Conservation (phyloP, 129 eudicot genomes). For the Rutidosis leptorrhynchoides region DNA sequence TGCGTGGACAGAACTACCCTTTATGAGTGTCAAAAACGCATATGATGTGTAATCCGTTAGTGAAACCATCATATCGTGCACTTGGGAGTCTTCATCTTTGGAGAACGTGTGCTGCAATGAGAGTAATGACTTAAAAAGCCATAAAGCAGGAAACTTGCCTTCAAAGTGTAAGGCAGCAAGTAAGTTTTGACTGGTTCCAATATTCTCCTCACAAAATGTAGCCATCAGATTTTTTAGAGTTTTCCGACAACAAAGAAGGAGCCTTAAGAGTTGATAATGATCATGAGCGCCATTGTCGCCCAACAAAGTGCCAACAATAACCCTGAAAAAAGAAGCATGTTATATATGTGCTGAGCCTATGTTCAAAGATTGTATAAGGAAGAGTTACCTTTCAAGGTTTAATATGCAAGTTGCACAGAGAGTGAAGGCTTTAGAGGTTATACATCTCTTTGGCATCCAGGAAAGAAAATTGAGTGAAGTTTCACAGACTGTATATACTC, state of each 20-base stretch:
- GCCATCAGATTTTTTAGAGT: slow-evolving; percentile 48
- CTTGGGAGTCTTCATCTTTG: slow-evolving; percentile 31
- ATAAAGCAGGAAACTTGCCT: slow-evolving; percentile 43
- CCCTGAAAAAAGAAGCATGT: slow-evolving; percentile 50
- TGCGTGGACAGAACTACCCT: slow-evolving; percentile 47
- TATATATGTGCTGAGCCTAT: neutral
- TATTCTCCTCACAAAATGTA: slow-evolving; percentile 48
- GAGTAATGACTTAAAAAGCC: slow-evolving; percentile 67
- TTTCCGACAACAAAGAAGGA: slow-evolving; percentile 68
- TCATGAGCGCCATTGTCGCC: slow-evolving; percentile 23
- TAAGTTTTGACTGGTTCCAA: slow-evolving; percentile 31
- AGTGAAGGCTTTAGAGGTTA: slow-evolving; percentile 50
- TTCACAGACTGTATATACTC: slow-evolving; percentile 39
- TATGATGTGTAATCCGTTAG: slow-evolving; percentile 73
- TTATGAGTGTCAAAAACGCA: slow-evolving; percentile 49
- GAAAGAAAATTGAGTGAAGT: slow-evolving; percentile 51
- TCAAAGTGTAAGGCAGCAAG: slow-evolving; percentile 33
- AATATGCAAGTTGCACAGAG: slow-evolving; percentile 52
- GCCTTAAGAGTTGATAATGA: slow-evolving; percentile 41
- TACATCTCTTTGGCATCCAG: slow-evolving; percentile 61
- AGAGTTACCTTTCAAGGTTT: slow-evolving; percentile 75
- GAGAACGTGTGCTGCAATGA: slow-evolving; percentile 42
- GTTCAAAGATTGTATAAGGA: neutral
- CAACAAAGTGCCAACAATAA: slow-evolving; percentile 50
- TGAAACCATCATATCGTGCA: slow-evolving; percentile 43